Evolutionary conservation across 2,329 filamentous ascomycete species (phyloP), one percentile per base, ranked within the genome.

Genomic region (Tolypocladium paradoxum): DNA sequence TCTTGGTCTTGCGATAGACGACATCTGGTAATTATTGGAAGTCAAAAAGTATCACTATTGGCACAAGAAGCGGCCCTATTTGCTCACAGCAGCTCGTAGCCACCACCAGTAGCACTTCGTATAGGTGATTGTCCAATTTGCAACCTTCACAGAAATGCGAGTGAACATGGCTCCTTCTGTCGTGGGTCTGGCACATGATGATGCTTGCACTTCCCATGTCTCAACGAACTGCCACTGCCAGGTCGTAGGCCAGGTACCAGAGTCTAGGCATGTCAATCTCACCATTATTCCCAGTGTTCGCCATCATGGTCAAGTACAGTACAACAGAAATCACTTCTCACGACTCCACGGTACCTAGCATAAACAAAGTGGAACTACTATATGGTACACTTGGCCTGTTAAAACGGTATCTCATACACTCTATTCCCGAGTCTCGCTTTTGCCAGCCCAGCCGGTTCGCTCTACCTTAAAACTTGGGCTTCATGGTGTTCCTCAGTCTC

Each of bases 401-500:
- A 62, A 71, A 73, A 73, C 70, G 72, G 72, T 73, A 76, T 76
- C 71, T 74, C 71, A 73, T 77, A 77, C 75, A 77, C 72, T 78
- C 75, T 77, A 77, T 77, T 73, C 70, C 72, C 69, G 67, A 66
- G 64, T 67, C 65, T 64, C 64, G 62, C 64, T 66, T 64, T 66
- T 64, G 62, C 63, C 66, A 64, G 58, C 61, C 66, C 53, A 53
- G 54, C 55, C 57, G 54, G 57, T 57, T 58, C 58, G 60, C 55
- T 62, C 59, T 60, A 58, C 57, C 60, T 57, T 75, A 80, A 65
- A 78, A 79, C 76, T 89, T 92, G 72, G 90, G 84, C 78, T 83
- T 90, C 87, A 93, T 93, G 70, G 93, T 90, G 71, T 82, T 84
- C 70, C 90, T 80, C 66, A 89, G 79, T 69, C 86, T 77, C 70